These are phyloP conservation scores for Thozetella sp. DNA, from an alignment of 495 filamentous ascomycete species.

Conservation along the genomic window DNA sequence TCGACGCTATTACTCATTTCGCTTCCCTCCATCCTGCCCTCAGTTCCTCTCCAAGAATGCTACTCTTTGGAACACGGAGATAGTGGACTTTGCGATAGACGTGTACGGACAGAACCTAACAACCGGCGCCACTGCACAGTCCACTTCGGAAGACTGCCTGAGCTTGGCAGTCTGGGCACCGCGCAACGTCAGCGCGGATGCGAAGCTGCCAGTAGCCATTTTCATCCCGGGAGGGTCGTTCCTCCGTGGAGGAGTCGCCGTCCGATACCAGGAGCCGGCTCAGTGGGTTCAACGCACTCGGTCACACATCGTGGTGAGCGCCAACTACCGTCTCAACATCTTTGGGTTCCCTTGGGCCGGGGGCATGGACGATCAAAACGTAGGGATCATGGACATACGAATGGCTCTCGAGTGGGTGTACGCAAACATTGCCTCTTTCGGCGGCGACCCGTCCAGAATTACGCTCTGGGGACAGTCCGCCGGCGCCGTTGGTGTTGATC, in stretches of 20 bases:
- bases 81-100: constrained; percentile 29
- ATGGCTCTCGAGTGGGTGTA: constrained; percentile 69
- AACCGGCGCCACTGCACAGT: constrained; percentile 30
- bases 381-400: constrained; percentile 53
- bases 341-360: constrained; percentile 22
- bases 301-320: constrained; percentile 54
- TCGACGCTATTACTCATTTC: constrained; percentile 26
- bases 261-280: constrained; percentile 43
- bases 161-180: constrained; percentile 57
- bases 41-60: constrained; percentile 29
- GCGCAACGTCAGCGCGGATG: constrained; percentile 15
- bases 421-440: constrained; percentile 67
- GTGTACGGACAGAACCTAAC: constrained; percentile 29
- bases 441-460: constrained; percentile 62
- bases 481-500: constrained; percentile 40
- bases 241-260: constrained; percentile 35
- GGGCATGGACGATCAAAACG: constrained; percentile 16
- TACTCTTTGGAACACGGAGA: constrained; percentile 34
- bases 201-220: constrained; percentile 45
- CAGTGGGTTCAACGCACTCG: constrained; percentile 43
- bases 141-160: constrained; percentile 52
- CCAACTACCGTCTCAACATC: constrained; percentile 56
- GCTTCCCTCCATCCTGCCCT: constrained; percentile 36
- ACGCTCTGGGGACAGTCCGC: constrained; percentile 57
- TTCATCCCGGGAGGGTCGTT: constrained; percentile 51